These are phyloP conservation scores for Herpotrichia juniperi DNA, from an alignment of 2,329 filamentous ascomycete genomes.

Conservation along the genomic window DNA sequence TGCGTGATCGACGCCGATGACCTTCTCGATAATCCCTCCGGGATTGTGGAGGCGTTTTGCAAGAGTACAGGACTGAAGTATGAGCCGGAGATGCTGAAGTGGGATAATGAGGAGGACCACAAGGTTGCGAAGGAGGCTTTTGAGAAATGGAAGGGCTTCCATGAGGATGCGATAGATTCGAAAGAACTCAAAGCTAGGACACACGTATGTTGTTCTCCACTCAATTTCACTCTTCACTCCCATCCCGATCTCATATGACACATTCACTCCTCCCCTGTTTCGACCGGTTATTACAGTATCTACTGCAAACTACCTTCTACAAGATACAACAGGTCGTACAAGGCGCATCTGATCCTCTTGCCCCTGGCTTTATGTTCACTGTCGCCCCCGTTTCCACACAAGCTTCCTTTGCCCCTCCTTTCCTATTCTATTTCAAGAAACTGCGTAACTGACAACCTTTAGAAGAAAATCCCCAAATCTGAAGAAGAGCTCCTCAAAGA, in stretches of 20 bases:
- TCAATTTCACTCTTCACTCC: too few species aligned
- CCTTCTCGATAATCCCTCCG: constrained; percentile 81
- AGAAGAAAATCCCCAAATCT: constrained; percentile 67
- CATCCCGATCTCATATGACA: too few species aligned
- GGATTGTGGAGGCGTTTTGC: constrained; percentile 80
- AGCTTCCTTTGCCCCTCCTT: background rate
- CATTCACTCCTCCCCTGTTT: too few species aligned
- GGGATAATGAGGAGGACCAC: constrained; percentile 78
- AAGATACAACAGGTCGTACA: too few species aligned
- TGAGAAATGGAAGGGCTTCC: constrained; percentile 97
- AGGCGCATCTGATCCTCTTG: background rate
- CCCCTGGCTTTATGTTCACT: background rate
- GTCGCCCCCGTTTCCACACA: background rate
- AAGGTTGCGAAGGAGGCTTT: constrained; percentile 74
- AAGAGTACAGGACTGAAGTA: constrained; percentile 80
- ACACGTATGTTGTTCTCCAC: constrained; percentile 55
- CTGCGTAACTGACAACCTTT: constrained; percentile 10
- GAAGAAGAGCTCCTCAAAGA: constrained; percentile 71
- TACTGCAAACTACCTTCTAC: too few species aligned
- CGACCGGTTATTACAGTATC: too few species aligned
- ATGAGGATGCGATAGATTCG: constrained; percentile 90
- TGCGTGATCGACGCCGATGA: constrained; percentile 95
- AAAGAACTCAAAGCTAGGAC: constrained; percentile 74
- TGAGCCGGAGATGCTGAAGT: constrained; percentile 77
- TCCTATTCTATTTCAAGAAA: background rate